Evolutionary conservation across 2,329 filamentous ascomycete species (phyloP).

Genomic region (Cladophialophora psammophila): DNA sequence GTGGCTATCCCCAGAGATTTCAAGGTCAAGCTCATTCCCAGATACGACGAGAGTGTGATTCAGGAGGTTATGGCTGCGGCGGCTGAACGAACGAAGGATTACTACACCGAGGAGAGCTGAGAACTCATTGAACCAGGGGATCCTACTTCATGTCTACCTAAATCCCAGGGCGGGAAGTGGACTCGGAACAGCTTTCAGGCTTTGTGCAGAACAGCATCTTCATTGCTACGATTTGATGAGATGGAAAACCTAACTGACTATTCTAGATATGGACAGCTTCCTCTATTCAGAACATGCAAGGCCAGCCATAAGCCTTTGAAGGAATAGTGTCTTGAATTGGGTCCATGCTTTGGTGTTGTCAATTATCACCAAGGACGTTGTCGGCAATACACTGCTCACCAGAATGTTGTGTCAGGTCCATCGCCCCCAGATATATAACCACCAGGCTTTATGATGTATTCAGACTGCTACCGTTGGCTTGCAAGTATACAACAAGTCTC

Average conservation of each 20-base stretch:
- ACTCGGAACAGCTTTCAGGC: neutral
- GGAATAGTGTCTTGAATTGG: neutral
- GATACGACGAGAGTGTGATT: slow-evolving; percentile 49
- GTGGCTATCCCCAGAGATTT: slow-evolving; percentile 68
- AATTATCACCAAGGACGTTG: neutral
- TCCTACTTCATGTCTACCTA: neutral
- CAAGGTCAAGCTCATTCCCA: slow-evolving; percentile 63
- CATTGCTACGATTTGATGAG: neutral
- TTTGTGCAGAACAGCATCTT: neutral
- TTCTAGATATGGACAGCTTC: neutral
- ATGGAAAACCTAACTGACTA: neutral
- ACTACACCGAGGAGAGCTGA: slow-evolving; percentile 30
- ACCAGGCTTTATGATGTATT: neutral
- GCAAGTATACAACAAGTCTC: neutral
- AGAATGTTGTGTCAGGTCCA: neutral
- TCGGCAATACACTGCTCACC: neutral
- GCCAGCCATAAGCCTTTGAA: neutral
- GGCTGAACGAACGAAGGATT: slow-evolving; percentile 34
- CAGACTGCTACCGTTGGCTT: neutral
- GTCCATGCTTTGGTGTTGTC: neutral
- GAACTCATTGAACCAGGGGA: neutral
- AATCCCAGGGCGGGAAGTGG: neutral
- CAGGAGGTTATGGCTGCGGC: slow-evolving; percentile 33
- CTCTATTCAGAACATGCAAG: neutral
- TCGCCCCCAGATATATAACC: neutral